These are phyloP conservation scores for Vitis hybrid DNA, from an alignment of 177 flowering plant species.

Conservation along the genomic window DNA sequence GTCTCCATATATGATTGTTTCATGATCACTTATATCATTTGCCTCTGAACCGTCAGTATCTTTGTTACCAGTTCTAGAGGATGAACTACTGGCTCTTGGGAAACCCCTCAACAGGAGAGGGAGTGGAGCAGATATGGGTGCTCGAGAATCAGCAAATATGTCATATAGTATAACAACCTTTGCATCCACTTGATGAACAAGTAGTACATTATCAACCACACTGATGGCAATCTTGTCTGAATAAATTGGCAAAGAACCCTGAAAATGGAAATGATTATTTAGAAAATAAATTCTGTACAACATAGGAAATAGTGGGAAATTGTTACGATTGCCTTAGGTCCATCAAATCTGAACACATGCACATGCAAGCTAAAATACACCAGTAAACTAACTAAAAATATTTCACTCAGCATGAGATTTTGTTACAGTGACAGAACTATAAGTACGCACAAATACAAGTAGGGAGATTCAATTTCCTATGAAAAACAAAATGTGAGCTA, in stretches of 20 bases:
- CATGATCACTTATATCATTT: constrained; percentile 34
- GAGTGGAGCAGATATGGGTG: constrained; percentile 98
- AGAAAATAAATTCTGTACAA: not conserved
- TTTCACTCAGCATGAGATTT: not conserved
- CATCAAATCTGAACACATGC: not conserved
- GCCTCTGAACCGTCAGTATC: constrained; percentile 38
- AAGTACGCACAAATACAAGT: not conserved
- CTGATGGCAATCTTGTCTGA: constrained; percentile 82
- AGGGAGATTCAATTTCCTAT: no score
- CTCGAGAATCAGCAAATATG: constrained; percentile 74
- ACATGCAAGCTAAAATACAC: not conserved
- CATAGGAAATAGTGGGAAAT: not conserved
- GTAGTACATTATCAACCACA: constrained; percentile 91
- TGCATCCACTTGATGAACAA: constrained; percentile 96
- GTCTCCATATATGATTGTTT: constrained; percentile 66
- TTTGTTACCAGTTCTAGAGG: constrained; percentile 31
- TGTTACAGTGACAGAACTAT: not conserved
- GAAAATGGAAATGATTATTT: constrained; percentile 16
- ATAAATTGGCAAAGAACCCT: constrained; percentile 95
- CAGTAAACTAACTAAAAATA: not conserved
- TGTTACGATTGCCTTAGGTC: not conserved
- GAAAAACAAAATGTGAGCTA: no score
- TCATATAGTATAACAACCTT: constrained; percentile 94
- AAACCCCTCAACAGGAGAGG: constrained; percentile 75
- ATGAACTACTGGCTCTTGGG: constrained; percentile 37